Conservation (phyloP, 192 early-diverging fungal species). For the Phlyctochytrium planicorne region DNA sequence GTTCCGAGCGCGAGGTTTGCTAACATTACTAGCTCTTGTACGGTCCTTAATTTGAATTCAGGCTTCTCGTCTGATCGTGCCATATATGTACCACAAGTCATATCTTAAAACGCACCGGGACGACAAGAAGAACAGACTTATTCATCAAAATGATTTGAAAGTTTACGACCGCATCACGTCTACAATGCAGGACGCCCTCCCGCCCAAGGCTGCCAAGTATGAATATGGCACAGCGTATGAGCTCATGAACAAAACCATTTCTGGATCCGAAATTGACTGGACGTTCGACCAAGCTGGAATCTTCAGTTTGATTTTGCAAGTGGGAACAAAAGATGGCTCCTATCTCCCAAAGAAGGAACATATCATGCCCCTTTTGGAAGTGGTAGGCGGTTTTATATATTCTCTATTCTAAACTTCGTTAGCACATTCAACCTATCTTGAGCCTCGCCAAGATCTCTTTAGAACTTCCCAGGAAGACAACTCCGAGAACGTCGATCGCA, state of each 20-base stretch:
- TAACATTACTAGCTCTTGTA: conserved; percentile 1
- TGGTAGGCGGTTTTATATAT: conserved; percentile 19
- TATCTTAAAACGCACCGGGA: conserved; percentile 7
- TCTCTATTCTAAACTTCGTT: neutral
- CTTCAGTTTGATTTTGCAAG: conserved; percentile 20
- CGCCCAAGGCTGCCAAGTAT: neutral
- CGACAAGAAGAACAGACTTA: conserved; percentile 7
- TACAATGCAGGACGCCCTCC: conserved; percentile 10
- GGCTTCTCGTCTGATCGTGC: conserved; percentile 18
- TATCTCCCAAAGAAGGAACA: conserved; percentile 14
- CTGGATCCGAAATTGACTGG: conserved; percentile 33
- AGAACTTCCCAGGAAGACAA: conserved; percentile 16
- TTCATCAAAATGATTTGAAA: conserved; percentile 19
- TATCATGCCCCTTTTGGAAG: conserved; percentile 9
- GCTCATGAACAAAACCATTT: conserved; percentile 20
- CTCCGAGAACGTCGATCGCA: conserved; percentile 10
- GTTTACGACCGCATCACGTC: conserved; percentile 14
- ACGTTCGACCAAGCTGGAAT: conserved; percentile 23
- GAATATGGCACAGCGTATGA: conserved; percentile 23
- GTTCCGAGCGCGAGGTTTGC: conserved; percentile 1
- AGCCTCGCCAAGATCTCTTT: conserved; percentile 7
- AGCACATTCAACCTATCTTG: conserved; percentile 19
- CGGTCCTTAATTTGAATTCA: neutral
- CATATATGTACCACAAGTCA: conserved; percentile 32
- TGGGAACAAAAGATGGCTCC: conserved; percentile 19